Base-by-base conservation (phyloP, 306 rosid genomes). In the Biancaea sappan region DNA sequence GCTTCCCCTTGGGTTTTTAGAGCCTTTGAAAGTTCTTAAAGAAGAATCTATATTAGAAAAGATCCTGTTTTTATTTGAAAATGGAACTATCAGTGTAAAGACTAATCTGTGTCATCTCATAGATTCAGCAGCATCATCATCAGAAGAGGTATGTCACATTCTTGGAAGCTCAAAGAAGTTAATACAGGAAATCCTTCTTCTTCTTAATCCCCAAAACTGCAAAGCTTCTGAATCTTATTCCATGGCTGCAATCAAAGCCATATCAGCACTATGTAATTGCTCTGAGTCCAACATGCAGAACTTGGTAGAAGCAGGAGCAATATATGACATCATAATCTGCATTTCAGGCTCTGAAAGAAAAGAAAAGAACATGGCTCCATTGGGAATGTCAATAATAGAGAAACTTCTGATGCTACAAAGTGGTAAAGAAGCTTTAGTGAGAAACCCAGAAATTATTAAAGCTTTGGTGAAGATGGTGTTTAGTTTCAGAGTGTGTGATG, bases 401-500 rank as follows among this genome's bases (percentile, higher is more conserved):
- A 89, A 84, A 59, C 92, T 94, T 34, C 21, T 91, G 77, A 85
- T 57, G 16, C 31, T 78, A 0, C 86, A 83, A 40, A 85, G 92
- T 77, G 92, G 78, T 70, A 88, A 82, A 85, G 88, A 81, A 72
- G 87, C 77, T 18, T 46, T 91, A 76, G 64, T 89, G 37, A 82
- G 77, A 10, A 76, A 74, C 71, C 77, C 79, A 1, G 69, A 76
- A 7, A 92, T 92, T 3, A 59, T 89, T 53, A 73, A 79, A 11
- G 85, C 67, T 59, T 38, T 94, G 71, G 90, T 91, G 29, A 94
- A 84, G 61, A 89, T 87, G 91, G 90, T 89, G 31, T 91, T 91
- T 57, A 84, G 84, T 43, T 91, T 91, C 68, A 85, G 84, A 77
- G 94, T 88, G 0, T 86, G 88, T 47, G 82, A 88, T 79, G 94